A percentile compares a stretch with the other conserved stretches of the same genome.
These are phyloP conservation scores for Fusarium succisae DNA, from an alignment of 2,329 filamentous ascomycete genomes.

Conservation along the genomic window DNA sequence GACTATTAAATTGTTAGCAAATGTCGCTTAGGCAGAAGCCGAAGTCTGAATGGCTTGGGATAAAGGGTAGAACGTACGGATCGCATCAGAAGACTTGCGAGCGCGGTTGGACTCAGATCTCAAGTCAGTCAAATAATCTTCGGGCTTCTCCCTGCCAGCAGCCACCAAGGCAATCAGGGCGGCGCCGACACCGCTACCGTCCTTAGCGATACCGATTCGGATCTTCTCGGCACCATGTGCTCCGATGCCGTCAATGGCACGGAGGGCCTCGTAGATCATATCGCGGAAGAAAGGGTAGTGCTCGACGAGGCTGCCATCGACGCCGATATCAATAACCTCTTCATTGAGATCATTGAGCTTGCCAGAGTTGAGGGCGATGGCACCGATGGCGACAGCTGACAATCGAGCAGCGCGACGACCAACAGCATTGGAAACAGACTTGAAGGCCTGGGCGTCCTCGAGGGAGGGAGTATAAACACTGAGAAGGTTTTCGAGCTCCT, in stretches of 20 bases:
- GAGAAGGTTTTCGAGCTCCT: slow-evolving; percentile 80
- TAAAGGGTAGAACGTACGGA: slow-evolving; percentile 42
- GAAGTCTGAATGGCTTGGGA: slow-evolving; percentile 2
- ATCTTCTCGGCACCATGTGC: slow-evolving; percentile 82
- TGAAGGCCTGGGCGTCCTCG: slow-evolving; percentile 90
- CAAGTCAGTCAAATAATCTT: slow-evolving; percentile 55
- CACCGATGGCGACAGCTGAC: slow-evolving; percentile 86
- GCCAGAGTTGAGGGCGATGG: slow-evolving; percentile 82
- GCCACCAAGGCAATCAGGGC: slow-evolving; percentile 94
- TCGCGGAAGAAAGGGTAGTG: slow-evolving; percentile 94
- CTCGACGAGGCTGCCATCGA: slow-evolving; percentile 93
- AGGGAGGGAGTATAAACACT: slow-evolving; percentile 78
- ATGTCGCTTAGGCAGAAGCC: neutral
- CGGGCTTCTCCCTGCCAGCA: slow-evolving; percentile 68
- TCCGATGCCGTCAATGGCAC: slow-evolving; percentile 81
- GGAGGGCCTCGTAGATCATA: slow-evolving; percentile 84
- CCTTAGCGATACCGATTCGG: slow-evolving; percentile 94
- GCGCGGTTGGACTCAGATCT: slow-evolving; percentile 50
- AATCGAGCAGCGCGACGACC: slow-evolving; percentile 89
- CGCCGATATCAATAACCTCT: slow-evolving; percentile 85
- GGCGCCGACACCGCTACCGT: slow-evolving; percentile 85
- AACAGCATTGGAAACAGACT: slow-evolving; percentile 82
- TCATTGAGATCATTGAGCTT: slow-evolving; percentile 71
- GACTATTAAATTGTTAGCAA: slow-evolving; percentile 41
- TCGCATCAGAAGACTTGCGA: slow-evolving; percentile 45